Conservation (phyloP, 2,329 filamentous ascomycete species). For the Sarocladiaceae sp. region DNA sequence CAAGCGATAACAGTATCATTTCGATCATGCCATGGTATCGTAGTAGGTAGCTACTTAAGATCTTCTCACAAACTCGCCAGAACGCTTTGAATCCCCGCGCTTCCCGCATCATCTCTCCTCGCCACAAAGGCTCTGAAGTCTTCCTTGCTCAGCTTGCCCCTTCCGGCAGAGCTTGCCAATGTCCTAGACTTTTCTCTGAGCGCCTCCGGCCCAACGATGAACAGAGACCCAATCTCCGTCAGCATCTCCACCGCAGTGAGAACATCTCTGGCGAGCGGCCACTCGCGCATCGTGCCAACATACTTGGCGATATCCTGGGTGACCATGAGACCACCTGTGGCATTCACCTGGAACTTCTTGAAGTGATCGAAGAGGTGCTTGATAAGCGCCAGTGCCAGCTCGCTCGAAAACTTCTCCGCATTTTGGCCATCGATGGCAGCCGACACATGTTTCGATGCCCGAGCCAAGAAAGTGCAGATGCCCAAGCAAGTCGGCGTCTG, state of each 20-base stretch:
- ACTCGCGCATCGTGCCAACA: constrained; percentile 77
- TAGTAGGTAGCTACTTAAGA: constrained; percentile 11
- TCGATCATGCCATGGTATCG: constrained; percentile 19
- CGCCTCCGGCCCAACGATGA: constrained; percentile 84
- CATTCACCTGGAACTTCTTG: constrained; percentile 89
- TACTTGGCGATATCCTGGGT: constrained; percentile 96
- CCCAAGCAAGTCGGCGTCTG: constrained; percentile 82
- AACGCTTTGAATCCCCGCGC: constrained; percentile 77
- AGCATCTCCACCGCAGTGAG: constrained; percentile 74
- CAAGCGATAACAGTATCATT: neutral
- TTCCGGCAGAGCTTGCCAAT: constrained; percentile 39
- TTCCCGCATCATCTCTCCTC: constrained; percentile 78
- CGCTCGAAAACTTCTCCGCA: constrained; percentile 74
- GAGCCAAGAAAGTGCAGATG: constrained; percentile 75
- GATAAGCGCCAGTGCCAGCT: constrained; percentile 77
- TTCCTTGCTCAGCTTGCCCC: constrained; percentile 57
- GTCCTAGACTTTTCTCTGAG: constrained; percentile 66
- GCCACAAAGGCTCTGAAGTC: constrained; percentile 82
- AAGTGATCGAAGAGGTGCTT: constrained; percentile 84
- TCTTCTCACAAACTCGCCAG: constrained; percentile 55
- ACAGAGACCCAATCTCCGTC: constrained; percentile 89
- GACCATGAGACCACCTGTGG: constrained; percentile 90
- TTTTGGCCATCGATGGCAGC: constrained; percentile 80
- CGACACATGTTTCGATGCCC: constrained; percentile 57
- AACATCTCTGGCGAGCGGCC: constrained; percentile 68